Evolutionary conservation across 176 grass and related monocot species (phyloP), one percentile per base, ranked within the genome.

Genomic region (Zea luxurians): DNA sequence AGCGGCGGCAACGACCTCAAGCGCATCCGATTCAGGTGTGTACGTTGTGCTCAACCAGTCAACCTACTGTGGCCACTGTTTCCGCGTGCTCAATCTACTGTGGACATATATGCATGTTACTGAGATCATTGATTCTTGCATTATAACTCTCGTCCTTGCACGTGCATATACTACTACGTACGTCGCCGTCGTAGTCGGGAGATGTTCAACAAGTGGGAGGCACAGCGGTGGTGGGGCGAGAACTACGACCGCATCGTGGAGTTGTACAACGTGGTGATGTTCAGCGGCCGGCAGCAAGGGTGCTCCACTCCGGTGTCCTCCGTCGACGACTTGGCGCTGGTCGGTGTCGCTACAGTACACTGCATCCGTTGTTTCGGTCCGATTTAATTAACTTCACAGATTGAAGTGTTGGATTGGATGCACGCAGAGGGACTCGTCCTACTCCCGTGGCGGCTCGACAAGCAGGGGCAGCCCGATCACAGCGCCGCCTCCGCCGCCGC

Each of bases 171-270:
- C 8, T 57, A 3, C 17, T 16, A 17, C 53, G 17, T 27, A 17
- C 50, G 50, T 50, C 4, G 67, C 37, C 21, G 21, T 61, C 21
- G 64, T 44, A 99, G 96, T 59, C 89, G 90, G 78, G 96, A 99
- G 79, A 91, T 96, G 72, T 99, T 99, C 49, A 89, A 99, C 84
- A 99, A 96, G 84, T 96, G 96, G 96, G 90, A 95, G 73, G 96
- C 96, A 10, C 96, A 99, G 88, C 89, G 92, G 68, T 99, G 96
- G 96, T 99, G 96, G 96, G 92, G 92, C 9, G 96, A 99, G 90
- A 99, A 99, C 86, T 99, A 99, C 67, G 96, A 99, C 73, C 84
- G 96, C 66, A 91, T 99, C 77, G 87, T 99, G 73, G 92, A 99
- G 96, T 86, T 99, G 16, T 99, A 99, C 90, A 99, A 96, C 78